phyloP scores from a whole-genome alignment of 1,284 basidiomycete species.

The Uromyces viciae-fabae region DNA sequence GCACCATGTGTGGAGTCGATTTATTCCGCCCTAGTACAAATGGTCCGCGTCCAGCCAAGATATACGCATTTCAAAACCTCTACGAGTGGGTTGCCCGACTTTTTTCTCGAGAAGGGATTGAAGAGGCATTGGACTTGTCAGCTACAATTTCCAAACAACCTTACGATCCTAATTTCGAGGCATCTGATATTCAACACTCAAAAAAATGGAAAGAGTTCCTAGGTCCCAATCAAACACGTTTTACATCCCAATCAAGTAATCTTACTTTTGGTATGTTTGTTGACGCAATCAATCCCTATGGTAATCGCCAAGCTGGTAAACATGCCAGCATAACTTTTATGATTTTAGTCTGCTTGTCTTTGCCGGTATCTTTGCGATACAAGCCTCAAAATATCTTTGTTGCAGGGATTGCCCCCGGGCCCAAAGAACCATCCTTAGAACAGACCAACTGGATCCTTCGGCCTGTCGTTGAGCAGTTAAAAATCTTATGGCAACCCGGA shows the following conservation, averaged over 20 bases:
- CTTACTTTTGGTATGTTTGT: constrained; percentile 23
- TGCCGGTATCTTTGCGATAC: constrained; percentile 53
- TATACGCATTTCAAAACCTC: constrained; percentile 8
- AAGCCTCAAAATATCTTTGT: constrained; percentile 56
- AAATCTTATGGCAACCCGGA: constrained; percentile 53
- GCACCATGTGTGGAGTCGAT: not conserved
- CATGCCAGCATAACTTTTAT: constrained; percentile 19
- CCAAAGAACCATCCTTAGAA: constrained; percentile 45
- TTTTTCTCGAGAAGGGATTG: not conserved
- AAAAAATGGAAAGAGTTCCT: not conserved
- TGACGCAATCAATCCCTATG: constrained; percentile 21
- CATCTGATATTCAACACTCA: constrained; percentile 5
- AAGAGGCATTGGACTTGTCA: not conserved
- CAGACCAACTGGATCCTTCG: constrained; percentile 53
- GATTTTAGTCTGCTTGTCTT: not conserved
- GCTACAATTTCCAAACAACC: not conserved
- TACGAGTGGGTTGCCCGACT: constrained; percentile 3
- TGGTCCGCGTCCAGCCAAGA: not conserved
- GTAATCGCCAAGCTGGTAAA: not conserved
- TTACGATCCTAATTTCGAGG: not conserved
- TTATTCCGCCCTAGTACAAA: not conserved
- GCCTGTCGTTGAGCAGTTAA: constrained; percentile 53
- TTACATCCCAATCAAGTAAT: not conserved
- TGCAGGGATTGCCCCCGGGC: constrained; percentile 55
- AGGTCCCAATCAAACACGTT: not conserved